These are phyloP conservation scores for Tolypocladium nubicola DNA, from an alignment of 2,329 filamentous ascomycete genomes.

Conservation along the genomic window DNA sequence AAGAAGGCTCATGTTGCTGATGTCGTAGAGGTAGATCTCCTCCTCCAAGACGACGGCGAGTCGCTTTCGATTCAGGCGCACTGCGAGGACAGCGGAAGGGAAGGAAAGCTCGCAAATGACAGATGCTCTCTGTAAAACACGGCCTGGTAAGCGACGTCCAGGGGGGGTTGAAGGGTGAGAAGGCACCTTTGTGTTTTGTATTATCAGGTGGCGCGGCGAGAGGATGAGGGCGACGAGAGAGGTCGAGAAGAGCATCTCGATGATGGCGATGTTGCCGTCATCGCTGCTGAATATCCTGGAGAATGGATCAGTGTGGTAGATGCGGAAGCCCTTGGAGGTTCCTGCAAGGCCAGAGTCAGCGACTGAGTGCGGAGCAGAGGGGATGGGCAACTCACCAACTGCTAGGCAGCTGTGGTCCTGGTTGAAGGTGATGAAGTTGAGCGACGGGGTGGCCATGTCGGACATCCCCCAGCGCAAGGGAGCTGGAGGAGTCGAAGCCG, in stretches of 20 bases:
- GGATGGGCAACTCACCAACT: conserved; percentile 51
- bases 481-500: conserved; percentile 1
- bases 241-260: conserved; percentile 98
- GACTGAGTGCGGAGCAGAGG: background rate
- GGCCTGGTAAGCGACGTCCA: background rate
- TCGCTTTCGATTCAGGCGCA: conserved; percentile 88
- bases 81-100: conserved; percentile 87
- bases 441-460: conserved; percentile 57
- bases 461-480: conserved; percentile 4
- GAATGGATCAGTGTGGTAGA: conserved; percentile 95
- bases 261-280: conserved; percentile 88
- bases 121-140: conserved; percentile 43
- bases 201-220: conserved; percentile 83
- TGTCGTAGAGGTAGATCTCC: conserved; percentile 96
- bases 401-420: conserved; percentile 97
- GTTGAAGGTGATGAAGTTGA: conserved; percentile 99
- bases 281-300: conserved; percentile 89
- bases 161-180: background rate
- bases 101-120: conserved; percentile 99
- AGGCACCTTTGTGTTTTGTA: conserved; percentile 90
- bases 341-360: conserved; percentile 35
- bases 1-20: conserved; percentile 93
- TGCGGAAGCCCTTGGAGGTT: conserved; percentile 87
- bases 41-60: conserved; percentile 90
- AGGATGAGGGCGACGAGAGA: conserved; percentile 89